Evolutionary conservation across 1,139 yeast genomes (phyloP), one percentile per base, ranked within the genome.

Genomic region (Yamadazyma pseudoaaseri): DNA sequence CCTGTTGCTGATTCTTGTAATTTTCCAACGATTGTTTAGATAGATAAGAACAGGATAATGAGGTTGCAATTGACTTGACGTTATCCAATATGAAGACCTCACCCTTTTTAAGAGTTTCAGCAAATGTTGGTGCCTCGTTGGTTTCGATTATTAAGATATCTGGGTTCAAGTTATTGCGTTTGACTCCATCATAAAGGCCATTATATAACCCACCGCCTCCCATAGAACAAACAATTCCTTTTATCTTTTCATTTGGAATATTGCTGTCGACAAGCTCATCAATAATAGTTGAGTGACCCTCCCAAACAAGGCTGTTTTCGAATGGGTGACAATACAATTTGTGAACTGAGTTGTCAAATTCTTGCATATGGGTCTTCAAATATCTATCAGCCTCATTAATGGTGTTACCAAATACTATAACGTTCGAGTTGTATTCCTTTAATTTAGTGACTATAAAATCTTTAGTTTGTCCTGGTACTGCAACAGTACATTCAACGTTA

Each of bases 191-290:
- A 31, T 54, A 49, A 5, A 66, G 45, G 4, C 73, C 73, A 38
- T 63, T 64, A 48, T 65, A 65, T 17, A 67, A 50, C 1, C 71
- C 71, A 1, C 72, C 72, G 2, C 73, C 73, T 12, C 73, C 73
- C 11, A 65, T 62, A 16, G 70, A 62, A 41, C 71, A 65, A 5
- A 63, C 69, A 5, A 66, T 49, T 0, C 66, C 71, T 33, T 51
- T 58, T 6, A 65, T 44, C 9, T 54, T 52, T 5, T 54, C 58
- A 0, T 45, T 43, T 2, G 33, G 33, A 1, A 50, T 33, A 7
- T 56, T 36, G 30, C 57, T 60, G 6, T 46, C 41, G 13, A 45
- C 38, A 6, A 65, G 42, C 37, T 67, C 73, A 27, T 59, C 66
- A 3, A 67, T 43, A 13, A 67, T 42, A n/a, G 51, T 36, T 2